Evolutionary conservation across 495 filamentous ascomycete species (phyloP).

Genomic region (Penicillium atrosanguineum): DNA sequence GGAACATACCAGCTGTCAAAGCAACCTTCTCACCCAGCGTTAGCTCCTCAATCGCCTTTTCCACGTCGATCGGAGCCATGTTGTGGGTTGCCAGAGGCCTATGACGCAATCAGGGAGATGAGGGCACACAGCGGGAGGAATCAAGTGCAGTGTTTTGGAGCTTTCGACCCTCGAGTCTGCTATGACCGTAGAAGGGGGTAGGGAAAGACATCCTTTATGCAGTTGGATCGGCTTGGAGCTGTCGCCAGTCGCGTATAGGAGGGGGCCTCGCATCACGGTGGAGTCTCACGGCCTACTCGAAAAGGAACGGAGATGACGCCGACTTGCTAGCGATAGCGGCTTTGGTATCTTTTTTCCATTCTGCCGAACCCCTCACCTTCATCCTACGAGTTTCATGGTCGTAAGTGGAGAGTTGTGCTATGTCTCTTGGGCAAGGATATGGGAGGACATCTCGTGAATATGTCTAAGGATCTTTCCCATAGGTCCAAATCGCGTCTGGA

Average conservation of each 20-base stretch:
- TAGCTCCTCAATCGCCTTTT: slow-evolving; percentile 60
- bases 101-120: too few relatives aligned
- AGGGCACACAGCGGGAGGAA: too few relatives aligned
- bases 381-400: too few relatives aligned
- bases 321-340: too few relatives aligned
- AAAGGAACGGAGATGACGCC: slow-evolving; percentile 4
- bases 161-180: neutral
- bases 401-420: too few relatives aligned
- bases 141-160: neutral
- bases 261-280: neutral
- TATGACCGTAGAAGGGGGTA: neutral
- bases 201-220: neutral
- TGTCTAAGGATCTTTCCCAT: too few relatives aligned
- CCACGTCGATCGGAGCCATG: slow-evolving; percentile 62
- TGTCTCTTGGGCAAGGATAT: too few relatives aligned
- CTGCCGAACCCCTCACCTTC: too few relatives aligned
- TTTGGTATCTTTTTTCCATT: too few relatives aligned
- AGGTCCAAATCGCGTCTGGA: too few relatives aligned
- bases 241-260: neutral
- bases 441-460: too few relatives aligned
- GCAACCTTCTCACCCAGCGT: slow-evolving; percentile 61
- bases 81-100: neutral
- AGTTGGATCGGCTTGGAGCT: neutral
- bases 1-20: slow-evolving; percentile 52
- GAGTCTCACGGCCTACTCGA: neutral